These are phyloP conservation scores for Trichoderma cornu-damae DNA, from an alignment of 2,329 filamentous ascomycete genomes.

Conservation along the genomic window DNA sequence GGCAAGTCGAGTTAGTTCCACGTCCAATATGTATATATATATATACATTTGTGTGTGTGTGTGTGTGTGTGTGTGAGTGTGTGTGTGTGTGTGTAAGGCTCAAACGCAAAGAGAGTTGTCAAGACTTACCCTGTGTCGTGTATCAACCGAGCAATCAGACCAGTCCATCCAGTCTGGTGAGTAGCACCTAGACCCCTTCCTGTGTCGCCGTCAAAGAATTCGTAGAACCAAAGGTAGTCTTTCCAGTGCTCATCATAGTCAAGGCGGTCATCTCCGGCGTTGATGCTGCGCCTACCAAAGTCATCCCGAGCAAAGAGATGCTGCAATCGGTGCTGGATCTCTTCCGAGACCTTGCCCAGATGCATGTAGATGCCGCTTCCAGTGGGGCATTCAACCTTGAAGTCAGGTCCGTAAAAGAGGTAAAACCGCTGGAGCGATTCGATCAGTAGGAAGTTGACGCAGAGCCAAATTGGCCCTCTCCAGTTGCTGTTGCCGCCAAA, in stretches of 20 bases:
- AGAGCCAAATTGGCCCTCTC: conserved; percentile 93
- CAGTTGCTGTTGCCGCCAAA: conserved; percentile 98
- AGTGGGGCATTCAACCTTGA: conserved; percentile 89
- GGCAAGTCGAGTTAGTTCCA: conserved; percentile 36
- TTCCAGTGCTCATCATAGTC: conserved; percentile 93
- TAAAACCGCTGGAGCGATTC: conserved; percentile 94
- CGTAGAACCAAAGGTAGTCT: conserved; percentile 81
- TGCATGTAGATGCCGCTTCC: conserved; percentile 95
- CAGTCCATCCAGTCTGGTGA: conserved; percentile 96
- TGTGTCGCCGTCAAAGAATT: conserved; percentile 92
- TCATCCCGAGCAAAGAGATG: conserved; percentile 83
- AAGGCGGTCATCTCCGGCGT: conserved; percentile 75
- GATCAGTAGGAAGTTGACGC: conserved; percentile 90
- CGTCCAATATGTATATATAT: too few relatives aligned
- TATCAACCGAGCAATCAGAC: conserved; percentile 91
- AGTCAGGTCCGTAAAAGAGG: conserved; percentile 85
- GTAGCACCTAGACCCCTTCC: conserved; percentile 86
- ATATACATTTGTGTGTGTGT: too few relatives aligned
- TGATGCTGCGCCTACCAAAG: conserved; percentile 82
- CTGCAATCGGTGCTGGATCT: conserved; percentile 89
- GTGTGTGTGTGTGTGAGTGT: too few relatives aligned
- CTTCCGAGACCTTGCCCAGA: conserved; percentile 87
- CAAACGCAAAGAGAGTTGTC: neutral
- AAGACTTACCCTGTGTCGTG: conserved; percentile 84
- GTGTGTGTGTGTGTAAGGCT: too few relatives aligned